Evolutionary conservation across 345 rosid species (phyloP).

Genomic region (Lagerstroemia speciosa): DNA sequence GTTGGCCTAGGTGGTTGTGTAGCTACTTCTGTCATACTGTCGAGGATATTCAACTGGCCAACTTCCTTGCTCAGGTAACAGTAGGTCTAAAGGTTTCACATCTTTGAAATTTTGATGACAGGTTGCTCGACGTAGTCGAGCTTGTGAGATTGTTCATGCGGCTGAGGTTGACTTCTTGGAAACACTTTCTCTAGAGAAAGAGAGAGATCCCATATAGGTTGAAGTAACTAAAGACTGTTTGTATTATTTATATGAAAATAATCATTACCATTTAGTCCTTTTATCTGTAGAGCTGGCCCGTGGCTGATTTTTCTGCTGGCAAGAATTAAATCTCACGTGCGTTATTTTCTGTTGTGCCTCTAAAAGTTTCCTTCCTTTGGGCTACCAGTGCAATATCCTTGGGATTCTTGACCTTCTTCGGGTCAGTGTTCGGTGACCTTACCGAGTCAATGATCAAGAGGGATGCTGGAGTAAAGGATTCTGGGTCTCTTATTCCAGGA

Average conservation of each 20-base stretch:
- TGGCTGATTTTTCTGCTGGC: neutral
- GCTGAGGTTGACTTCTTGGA: neutral
- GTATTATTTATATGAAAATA: too few relatives aligned
- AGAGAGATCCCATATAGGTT: neutral
- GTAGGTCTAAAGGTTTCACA: neutral
- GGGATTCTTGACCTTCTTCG: slow-evolving; percentile 76
- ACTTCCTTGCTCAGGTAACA: slow-evolving; percentile 60
- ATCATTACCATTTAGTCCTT: neutral
- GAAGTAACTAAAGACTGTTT: too few relatives aligned
- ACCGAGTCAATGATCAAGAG: slow-evolving; percentile 95
- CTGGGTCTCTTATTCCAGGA: slow-evolving; percentile 92
- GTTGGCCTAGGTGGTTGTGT: slow-evolving; percentile 81
- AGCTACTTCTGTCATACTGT: slow-evolving; percentile 44
- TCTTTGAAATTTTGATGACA: neutral
- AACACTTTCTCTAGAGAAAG: neutral
- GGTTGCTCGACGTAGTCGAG: neutral
- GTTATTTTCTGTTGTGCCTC: neutral
- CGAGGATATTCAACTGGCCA: slow-evolving; percentile 68
- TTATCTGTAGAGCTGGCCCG: neutral
- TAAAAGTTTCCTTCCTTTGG: slow-evolving; percentile 8
- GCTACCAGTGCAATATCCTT: slow-evolving; percentile 64
- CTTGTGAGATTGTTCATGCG: neutral
- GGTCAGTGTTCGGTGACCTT: slow-evolving; percentile 90
- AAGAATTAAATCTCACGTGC: neutral
- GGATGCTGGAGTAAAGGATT: slow-evolving; percentile 96